Percentiles rank a stretch among this genome's conserved stretches.
Conservation (phyloP, 2,329 filamentous ascomycete species). For the Geosmithia flava region DNA sequence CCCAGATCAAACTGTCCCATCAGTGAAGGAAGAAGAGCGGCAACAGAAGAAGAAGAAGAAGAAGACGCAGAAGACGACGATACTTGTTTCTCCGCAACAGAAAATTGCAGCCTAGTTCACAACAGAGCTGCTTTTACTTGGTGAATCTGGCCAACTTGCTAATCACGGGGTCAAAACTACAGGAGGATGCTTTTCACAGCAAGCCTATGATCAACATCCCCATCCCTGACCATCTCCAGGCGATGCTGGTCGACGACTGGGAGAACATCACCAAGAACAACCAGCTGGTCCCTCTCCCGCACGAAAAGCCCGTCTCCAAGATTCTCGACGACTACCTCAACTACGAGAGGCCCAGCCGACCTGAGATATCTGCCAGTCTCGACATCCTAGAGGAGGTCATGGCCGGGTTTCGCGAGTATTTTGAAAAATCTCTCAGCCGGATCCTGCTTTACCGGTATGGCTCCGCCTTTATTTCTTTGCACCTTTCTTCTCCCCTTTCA, state of each 20-base stretch:
- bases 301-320: constrained; percentile 58
- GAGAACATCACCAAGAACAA: constrained; percentile 96
- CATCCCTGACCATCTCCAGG: constrained; percentile 83
- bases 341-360: constrained; percentile 55
- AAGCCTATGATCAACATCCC: constrained; percentile 77
- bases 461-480: background rate
- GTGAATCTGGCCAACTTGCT: background rate
- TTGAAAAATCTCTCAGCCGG: constrained; percentile 78
- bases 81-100: too few relatives aligned
- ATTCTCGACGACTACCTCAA: constrained; percentile 74
- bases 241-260: constrained; percentile 93
- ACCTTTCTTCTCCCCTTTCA: background rate
- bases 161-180: background rate
- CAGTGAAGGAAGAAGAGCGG: too few relatives aligned
- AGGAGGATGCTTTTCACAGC: constrained; percentile 83
- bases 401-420: constrained; percentile 80
- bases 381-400: constrained; percentile 88
- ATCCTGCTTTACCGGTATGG: constrained; percentile 74
- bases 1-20: too few relatives aligned
- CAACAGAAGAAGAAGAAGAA: too few relatives aligned
- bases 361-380: constrained; percentile 54
- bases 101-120: too few relatives aligned
- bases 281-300: constrained; percentile 76
- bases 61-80: too few relatives aligned
- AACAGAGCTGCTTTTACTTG: too few relatives aligned